Percentiles rank a stretch among this genome's conserved stretches.
These are phyloP conservation scores for Dryas integrifolia DNA, from an alignment of 331 rosid genomes.

Conservation along the genomic window DNA sequence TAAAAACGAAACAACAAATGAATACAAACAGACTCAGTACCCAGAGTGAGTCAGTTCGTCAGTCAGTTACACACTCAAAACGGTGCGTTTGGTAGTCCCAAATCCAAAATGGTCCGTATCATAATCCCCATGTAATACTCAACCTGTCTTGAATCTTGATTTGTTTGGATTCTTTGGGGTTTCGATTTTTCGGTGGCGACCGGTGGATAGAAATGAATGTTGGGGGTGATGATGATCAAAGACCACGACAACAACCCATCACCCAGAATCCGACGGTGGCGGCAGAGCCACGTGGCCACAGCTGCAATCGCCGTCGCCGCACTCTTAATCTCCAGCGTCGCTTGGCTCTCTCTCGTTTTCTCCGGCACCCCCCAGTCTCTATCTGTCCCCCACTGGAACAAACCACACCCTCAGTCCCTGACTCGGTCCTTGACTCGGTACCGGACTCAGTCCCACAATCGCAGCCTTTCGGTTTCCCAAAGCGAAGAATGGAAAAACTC, in stretches of 20 bases:
- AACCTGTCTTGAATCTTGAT: background rate
- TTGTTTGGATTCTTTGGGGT: background rate
- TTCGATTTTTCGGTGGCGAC: slow-evolving; percentile 4
- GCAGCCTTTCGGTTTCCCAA: slow-evolving; percentile 21
- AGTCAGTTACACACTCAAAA: background rate
- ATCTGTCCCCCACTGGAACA: slow-evolving; percentile 10
- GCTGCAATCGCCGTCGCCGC: slow-evolving; percentile 48
- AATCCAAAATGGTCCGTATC: no score
- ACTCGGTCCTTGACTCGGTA: background rate
- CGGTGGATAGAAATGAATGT: slow-evolving; percentile 24
- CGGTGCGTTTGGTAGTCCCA: no score
- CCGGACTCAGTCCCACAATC: background rate
- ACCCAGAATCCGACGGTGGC: slow-evolving; percentile 37
- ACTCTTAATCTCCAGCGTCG: slow-evolving; percentile 54
- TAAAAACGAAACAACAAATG: no score
- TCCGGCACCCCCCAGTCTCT: slow-evolving; percentile 37
- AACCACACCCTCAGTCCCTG: background rate
- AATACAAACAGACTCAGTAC: no score
- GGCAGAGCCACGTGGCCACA: slow-evolving; percentile 44
- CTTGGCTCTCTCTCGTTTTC: slow-evolving; percentile 69
- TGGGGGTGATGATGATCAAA: slow-evolving; percentile 17
- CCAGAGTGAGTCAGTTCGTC: background rate
- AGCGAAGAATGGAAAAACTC: background rate
- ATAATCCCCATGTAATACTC: no score
- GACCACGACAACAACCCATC: slow-evolving; percentile 23